Percentiles rank a stretch among this genome's conserved stretches.
Conservation (phyloP, 768 basidiomycete genomes). For the Boletus reticuloceps region DNA sequence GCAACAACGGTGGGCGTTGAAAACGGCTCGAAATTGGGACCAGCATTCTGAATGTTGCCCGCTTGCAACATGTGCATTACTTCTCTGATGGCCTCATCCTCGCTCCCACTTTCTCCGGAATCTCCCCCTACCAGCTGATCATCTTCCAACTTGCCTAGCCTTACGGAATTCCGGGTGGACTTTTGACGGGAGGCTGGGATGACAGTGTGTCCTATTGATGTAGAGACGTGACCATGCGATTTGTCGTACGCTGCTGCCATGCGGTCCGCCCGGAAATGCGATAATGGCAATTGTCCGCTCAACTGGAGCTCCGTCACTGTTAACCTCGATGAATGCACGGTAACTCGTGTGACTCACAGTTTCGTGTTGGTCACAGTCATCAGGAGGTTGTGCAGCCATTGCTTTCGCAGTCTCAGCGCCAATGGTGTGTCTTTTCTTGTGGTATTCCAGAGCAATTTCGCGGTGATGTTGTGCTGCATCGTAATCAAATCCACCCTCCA, state of each 20-base stretch:
- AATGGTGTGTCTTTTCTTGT: slow-evolving; percentile 56
- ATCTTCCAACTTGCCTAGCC: slow-evolving; percentile 55
- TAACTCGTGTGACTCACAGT: slow-evolving; percentile 33
- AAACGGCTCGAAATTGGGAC: slow-evolving; percentile 38
- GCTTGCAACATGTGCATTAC: slow-evolving; percentile 49
- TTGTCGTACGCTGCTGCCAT: slow-evolving; percentile 48
- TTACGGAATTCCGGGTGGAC: slow-evolving; percentile 51
- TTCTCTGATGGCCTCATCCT: slow-evolving; percentile 48
- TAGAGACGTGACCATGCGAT: slow-evolving; percentile 35
- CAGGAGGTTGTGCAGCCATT: slow-evolving; percentile 47
- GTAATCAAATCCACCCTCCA: slow-evolving; percentile 53
- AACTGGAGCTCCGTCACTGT: slow-evolving; percentile 26
- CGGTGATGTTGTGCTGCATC: slow-evolving; percentile 68
- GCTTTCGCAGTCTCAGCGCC: slow-evolving; percentile 51
- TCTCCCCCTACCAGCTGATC: slow-evolving; percentile 50
- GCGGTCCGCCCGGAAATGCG: slow-evolving; percentile 63
- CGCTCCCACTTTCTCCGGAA: slow-evolving; percentile 52
- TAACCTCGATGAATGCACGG: slow-evolving; percentile 1
- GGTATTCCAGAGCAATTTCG: slow-evolving; percentile 71
- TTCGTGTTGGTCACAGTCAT: slow-evolving; percentile 43
- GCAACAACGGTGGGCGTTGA: neutral
- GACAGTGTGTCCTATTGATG: slow-evolving; percentile 42
- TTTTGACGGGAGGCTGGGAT: slow-evolving; percentile 44
- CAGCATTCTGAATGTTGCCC: slow-evolving; percentile 53
- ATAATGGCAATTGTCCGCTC: slow-evolving; percentile 49